Percentiles rank a stretch among this genome's conserved stretches.
These are phyloP conservation scores for Exophiala oligosperma DNA, from an alignment of 2,329 filamentous ascomycete genomes.

Conservation along the genomic window DNA sequence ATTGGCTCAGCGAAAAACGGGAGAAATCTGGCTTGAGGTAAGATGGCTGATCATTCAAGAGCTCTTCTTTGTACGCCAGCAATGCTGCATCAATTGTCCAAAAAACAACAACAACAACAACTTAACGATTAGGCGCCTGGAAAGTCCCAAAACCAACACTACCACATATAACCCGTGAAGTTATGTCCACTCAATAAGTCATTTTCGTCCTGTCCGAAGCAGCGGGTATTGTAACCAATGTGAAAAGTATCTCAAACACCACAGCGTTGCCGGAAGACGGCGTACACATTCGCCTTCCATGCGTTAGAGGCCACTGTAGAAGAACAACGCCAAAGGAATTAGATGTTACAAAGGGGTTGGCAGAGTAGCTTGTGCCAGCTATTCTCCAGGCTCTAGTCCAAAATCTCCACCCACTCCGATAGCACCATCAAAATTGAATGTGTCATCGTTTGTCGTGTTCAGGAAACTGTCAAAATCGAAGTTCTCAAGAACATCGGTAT, in stretches of 20 bases:
- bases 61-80: not conserved
- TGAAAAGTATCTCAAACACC: constrained; percentile 11
- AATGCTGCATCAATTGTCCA: constrained; percentile 4
- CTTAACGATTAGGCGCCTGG: constrained; percentile 8
- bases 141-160: constrained; percentile 15
- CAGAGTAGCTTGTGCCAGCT: not conserved
- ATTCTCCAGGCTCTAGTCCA: constrained; percentile 26
- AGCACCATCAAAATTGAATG: constrained; percentile 45
- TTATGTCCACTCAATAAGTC: constrained; percentile 27
- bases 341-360: constrained; percentile 21
- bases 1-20: too few relatives aligned
- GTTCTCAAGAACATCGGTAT: constrained; percentile 49
- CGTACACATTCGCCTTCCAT: constrained; percentile 14
- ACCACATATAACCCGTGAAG: constrained; percentile 18
- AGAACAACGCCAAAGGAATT: constrained; percentile 21
- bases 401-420: constrained; percentile 44
- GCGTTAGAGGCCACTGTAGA: constrained; percentile 12
- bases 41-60: not conserved
- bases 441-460: constrained; percentile 53
- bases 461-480: constrained; percentile 70
- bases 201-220: constrained; percentile 24
- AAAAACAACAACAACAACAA: not conserved
- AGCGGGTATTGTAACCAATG: constrained; percentile 26
- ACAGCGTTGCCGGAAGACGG: constrained; percentile 8
- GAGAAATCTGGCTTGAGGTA: not conserved